These are phyloP conservation scores for Alternaria postmessia DNA, from an alignment of 2,329 filamentous ascomycete genomes.

Conservation along the genomic window DNA sequence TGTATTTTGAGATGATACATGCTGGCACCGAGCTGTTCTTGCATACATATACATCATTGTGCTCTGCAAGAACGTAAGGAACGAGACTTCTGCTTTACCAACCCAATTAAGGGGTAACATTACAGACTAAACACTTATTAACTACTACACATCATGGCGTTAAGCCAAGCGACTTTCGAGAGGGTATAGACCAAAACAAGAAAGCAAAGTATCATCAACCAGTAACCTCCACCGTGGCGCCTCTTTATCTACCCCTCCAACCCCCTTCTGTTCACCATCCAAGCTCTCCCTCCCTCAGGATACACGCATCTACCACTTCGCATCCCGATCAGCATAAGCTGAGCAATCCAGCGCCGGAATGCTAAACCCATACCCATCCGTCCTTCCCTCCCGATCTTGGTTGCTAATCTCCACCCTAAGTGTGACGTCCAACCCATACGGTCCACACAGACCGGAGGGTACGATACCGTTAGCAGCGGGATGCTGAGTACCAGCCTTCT, in stretches of 20 bases:
- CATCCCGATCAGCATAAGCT: conserved; percentile 16
- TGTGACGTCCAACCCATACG: conserved; percentile 57
- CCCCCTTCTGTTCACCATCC: no score
- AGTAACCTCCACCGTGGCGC: neutral
- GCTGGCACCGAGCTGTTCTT: neutral
- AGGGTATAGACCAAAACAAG: conserved; percentile 10
- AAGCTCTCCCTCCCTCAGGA: neutral
- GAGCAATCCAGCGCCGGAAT: conserved; percentile 54
- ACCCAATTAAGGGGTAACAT: neutral
- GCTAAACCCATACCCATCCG: conserved; percentile 60
- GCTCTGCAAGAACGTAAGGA: neutral
- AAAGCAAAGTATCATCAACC: neutral
- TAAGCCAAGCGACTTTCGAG: neutral
- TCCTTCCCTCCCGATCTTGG: conserved; percentile 54
- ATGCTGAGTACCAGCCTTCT: conserved; percentile 79
- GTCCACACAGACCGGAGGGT: conserved; percentile 54
- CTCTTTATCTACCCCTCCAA: neutral
- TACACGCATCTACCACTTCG: conserved; percentile 21
- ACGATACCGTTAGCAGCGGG: conserved; percentile 66
- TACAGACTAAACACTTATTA: neutral
- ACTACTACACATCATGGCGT: neutral
- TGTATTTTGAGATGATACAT: neutral
- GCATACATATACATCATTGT: neutral
- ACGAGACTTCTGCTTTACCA: neutral
- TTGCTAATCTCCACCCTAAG: conserved; percentile 59